Base-by-base conservation (phyloP, 2,329 filamentous ascomycete species). In the Emmonsiellopsis sp. region DNA sequence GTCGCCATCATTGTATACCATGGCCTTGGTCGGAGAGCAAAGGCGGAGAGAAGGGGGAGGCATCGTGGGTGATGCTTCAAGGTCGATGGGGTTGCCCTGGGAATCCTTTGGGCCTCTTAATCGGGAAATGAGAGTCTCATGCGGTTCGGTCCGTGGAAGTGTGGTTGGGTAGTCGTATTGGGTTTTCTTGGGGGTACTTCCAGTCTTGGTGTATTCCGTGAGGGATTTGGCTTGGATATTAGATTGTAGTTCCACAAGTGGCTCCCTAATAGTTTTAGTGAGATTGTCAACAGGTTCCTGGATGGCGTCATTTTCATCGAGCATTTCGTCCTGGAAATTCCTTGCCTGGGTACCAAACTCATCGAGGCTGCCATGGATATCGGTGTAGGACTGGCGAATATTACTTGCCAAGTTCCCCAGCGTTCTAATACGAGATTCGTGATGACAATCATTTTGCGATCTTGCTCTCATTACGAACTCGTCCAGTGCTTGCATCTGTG, bases 401-500 rank as follows among this genome's bases (percentile, higher is more conserved):
- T 83, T 85, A 15, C 70, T 74, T 0, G 85, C 81, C 34, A 96
- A 76, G 8, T 71, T 72, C 35, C 79, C 72, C n/a, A 95, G 73
- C 1, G 84, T 86, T n/a, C 76, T 68, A 1, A 78, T 70, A 58
- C 94, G 87, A 30, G 80, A 78, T 30, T 83, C 77, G 66, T 93
- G 85, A 65, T 95, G 89, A 15, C 77, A 76, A 32, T 85, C 82
- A 67, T 95, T 97, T 63, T 94, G 86, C 1, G 81, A 81, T 56
- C 85, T 83, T 49, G 94, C 90, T 34, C 87, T 84, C 34, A 85
- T 80, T 40, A 97, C 89, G 62, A 96, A 95, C 59, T 92, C 88
- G 63, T 97, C 92, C 7, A 98, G 79, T 1, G 89, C 87, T 54
- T 84, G 82, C 81, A 98, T 91, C 69, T 97, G 89, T n/a, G 78